A percentile compares a stretch with the other conserved stretches of the same genome.
These are phyloP conservation scores for Allium sativum DNA, from an alignment of 106 monocot species.

Conservation along the genomic window DNA sequence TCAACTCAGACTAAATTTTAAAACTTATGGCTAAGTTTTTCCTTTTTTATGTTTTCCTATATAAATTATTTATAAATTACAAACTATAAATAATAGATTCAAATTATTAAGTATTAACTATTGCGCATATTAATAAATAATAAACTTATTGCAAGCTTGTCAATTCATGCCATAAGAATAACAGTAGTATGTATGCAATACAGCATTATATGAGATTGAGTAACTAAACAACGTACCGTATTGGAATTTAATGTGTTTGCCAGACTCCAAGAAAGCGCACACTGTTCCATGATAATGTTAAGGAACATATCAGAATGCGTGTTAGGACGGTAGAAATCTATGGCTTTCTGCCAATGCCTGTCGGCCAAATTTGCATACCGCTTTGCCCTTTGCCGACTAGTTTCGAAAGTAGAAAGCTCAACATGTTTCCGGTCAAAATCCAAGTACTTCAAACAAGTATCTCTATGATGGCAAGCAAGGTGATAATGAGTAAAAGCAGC, in stretches of 20 bases:
- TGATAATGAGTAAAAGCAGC: constrained; percentile 88
- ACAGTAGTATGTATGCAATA: too few relatives aligned
- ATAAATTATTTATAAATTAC: too few relatives aligned
- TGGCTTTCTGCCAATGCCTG: constrained; percentile 71
- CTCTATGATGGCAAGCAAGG: constrained; percentile 72
- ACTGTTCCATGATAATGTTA: constrained; percentile 78
- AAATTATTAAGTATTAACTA: too few relatives aligned
- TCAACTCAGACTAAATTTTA: too few relatives aligned
- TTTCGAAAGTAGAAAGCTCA: constrained; percentile 38
- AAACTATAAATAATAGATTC: too few relatives aligned
- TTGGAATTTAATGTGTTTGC: constrained; percentile 41
- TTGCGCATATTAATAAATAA: too few relatives aligned
- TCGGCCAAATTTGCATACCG: constrained; percentile 84
- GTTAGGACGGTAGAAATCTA: constrained; percentile 82
- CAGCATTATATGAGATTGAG: not conserved
- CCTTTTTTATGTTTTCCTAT: too few relatives aligned
- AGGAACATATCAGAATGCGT: constrained; percentile 72
- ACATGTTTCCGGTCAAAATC: constrained; percentile 46
- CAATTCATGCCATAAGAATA: too few relatives aligned
- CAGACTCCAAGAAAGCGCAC: constrained; percentile 47
- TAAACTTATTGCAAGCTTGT: too few relatives aligned
- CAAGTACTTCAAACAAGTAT: constrained; percentile 55
- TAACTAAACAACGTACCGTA: constrained; percentile 34
- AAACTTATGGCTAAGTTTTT: too few relatives aligned
- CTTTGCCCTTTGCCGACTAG: constrained; percentile 59